Evolutionary conservation across 2,329 filamentous ascomycete genomes (phyloP).

Genomic region (Cladosporium sp.): DNA sequence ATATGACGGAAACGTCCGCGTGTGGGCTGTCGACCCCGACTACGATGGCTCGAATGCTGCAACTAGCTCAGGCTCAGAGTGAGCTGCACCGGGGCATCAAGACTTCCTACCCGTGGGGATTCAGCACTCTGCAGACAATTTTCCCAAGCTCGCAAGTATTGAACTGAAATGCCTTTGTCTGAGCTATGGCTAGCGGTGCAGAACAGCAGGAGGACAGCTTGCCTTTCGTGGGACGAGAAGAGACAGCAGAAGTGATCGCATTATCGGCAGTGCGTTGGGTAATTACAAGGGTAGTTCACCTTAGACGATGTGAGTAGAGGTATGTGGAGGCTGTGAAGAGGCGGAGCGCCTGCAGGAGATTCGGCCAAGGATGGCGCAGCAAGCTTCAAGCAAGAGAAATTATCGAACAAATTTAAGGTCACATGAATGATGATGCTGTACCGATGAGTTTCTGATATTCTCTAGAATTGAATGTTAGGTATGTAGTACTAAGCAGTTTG

Average conservation of each 20-base stretch:
- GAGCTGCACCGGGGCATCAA: background rate
- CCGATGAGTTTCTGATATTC: background rate
- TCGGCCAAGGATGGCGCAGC: background rate
- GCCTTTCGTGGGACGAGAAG: background rate
- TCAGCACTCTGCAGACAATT: background rate
- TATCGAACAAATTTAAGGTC: background rate
- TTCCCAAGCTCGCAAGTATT: background rate
- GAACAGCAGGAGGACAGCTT: background rate
- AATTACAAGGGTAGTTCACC: background rate
- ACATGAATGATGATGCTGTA: background rate
- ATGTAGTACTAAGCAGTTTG: background rate
- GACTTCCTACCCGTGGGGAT: background rate
- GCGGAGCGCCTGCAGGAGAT: background rate
- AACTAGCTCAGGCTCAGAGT: background rate
- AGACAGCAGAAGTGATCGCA: background rate
- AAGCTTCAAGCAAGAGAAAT: background rate
- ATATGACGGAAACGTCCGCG: background rate
- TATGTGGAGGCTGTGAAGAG: background rate
- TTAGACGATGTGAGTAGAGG: too few relatives aligned
- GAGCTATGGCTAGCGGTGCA: background rate
- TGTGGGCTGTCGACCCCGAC: background rate
- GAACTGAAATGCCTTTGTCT: background rate
- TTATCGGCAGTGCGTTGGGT: background rate
- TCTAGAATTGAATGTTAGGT: background rate
- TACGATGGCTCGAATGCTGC: background rate